These are phyloP conservation scores for Pseudogymnoascus sp. DNA, from an alignment of 2,329 filamentous ascomycete genomes.

Conservation along the genomic window DNA sequence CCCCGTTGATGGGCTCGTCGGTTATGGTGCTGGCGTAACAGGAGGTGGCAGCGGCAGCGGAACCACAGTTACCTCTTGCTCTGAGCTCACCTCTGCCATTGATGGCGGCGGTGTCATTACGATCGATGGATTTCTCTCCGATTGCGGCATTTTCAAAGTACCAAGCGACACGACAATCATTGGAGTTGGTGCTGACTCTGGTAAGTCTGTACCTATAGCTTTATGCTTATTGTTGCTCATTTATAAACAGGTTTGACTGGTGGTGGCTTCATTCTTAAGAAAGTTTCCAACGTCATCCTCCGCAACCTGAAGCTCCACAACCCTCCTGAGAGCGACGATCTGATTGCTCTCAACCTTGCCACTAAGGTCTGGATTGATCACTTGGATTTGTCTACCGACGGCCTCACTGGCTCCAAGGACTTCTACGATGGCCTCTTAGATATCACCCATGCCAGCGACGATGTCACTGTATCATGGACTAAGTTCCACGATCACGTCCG, in stretches of 20 bases:
- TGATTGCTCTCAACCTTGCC: conserved; percentile 40
- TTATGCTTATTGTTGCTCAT: background rate
- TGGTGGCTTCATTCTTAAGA: conserved; percentile 37
- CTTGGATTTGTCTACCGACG: conserved; percentile 53
- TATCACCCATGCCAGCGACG: conserved; percentile 53
- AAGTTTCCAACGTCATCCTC: conserved; percentile 44
- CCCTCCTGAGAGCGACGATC: conserved; percentile 37
- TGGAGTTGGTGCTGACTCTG: conserved; percentile 34
- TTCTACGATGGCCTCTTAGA: conserved; percentile 62
- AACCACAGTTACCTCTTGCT: conserved; percentile 38
- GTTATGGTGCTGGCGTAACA: conserved; percentile 20
- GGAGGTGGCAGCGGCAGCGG: conserved; percentile 36
- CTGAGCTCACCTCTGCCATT: conserved; percentile 32
- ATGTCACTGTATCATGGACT: conserved; percentile 44
- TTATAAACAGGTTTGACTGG: conserved; percentile 30
- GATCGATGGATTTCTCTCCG: conserved; percentile 31
- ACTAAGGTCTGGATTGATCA: conserved; percentile 61
- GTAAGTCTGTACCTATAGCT: background rate
- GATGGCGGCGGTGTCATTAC: conserved; percentile 38
- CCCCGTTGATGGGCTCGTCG: background rate
- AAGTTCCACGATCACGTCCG: conserved; percentile 44
- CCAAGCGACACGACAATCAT: conserved; percentile 39
- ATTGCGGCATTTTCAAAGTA: conserved; percentile 16
- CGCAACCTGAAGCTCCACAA: conserved; percentile 46
- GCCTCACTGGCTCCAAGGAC: conserved; percentile 51